Evolutionary conservation across 306 rosid genomes (phyloP).

Genomic region (Leucaena leucocephala): DNA sequence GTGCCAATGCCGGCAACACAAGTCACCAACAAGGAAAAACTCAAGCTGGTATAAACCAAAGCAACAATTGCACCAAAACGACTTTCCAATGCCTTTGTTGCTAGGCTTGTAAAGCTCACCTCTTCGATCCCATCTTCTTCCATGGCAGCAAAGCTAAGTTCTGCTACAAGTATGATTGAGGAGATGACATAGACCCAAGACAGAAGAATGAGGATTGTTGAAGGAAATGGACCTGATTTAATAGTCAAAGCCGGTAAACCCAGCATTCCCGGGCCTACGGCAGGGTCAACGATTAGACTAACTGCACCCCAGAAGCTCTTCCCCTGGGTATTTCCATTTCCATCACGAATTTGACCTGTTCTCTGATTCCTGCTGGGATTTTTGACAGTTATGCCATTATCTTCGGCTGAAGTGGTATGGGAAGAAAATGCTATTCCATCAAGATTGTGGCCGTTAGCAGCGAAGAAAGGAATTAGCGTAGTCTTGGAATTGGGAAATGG

Average conservation of each 20-base stretch:
- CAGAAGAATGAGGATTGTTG: slow-evolving; percentile 52
- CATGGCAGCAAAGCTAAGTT: slow-evolving; percentile 62
- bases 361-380: slow-evolving; percentile 14
- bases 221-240: slow-evolving; percentile 58
- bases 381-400: neutral
- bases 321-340: neutral
- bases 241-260: slow-evolving; percentile 54
- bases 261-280: slow-evolving; percentile 65
- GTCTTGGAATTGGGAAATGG: neutral
- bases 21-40: slow-evolving; percentile 58
- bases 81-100: slow-evolving; percentile 48
- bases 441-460: neutral
- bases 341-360: slow-evolving; percentile 11
- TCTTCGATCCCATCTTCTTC: slow-evolving; percentile 53
- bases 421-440: slow-evolving; percentile 16
- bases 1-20: slow-evolving; percentile 65
- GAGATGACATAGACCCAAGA: slow-evolving; percentile 62
- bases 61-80: slow-evolving; percentile 53
- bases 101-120: slow-evolving; percentile 61
- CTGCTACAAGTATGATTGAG: slow-evolving; percentile 58
- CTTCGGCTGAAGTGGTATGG: slow-evolving; percentile 12
- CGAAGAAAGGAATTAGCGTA: neutral
- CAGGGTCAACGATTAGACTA: slow-evolving; percentile 55
- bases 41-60: slow-evolving; percentile 44
- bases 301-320: slow-evolving; percentile 67